Evolutionary conservation across 208 protist genomes (phyloP), one percentile per base, ranked within the genome.

Genomic region (Leishmania tarentolae): DNA sequence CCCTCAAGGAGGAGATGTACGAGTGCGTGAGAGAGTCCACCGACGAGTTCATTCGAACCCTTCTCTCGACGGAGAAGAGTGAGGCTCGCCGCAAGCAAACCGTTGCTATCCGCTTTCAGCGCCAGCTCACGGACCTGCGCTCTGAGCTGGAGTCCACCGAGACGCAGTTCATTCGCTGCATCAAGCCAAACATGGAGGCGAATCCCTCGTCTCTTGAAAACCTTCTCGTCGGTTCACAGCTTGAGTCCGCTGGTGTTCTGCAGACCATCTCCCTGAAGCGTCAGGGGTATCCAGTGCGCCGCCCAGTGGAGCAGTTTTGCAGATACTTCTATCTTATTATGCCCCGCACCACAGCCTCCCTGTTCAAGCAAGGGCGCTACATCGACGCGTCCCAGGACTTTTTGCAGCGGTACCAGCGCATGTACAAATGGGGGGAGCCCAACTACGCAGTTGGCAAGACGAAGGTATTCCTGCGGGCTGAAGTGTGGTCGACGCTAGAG

Each of bases 131-230:
- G 9, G 81, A 87, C 31, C 86, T 98, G 11, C 92, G 95, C 79
- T 72, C 28, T 3, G 88, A 93, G 71, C 89, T 99, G 59, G 89
- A 96, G 87, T 92, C 89, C 31, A 97, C 96, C 24, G 87, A 97
- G 78, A 96, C 96, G n/a, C 95, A 98, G 74, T 99, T 99, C 81
- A 97, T 99, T 42, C 92, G 97, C 47, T 98, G 96, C 90, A 97
- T 99, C 80, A 98, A 98, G 82, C 96, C 97, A 8, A 99, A 99
- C 86, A 88, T 87, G 84, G 79, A 88, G 28, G 91, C 94, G 37
- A 91, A 85, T 70, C 88, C 94, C 31, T 42, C 78, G 7, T 79
- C 86, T 37, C 86, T 98, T 13, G 90, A 97, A 75, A 97, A 95
- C 84, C 66, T 63, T 61, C 78, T 94, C 74, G 94, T 98, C 66